Percentiles rank a stretch among this genome's conserved stretches.
Conservation (phyloP, 2,329 filamentous ascomycete species). For the Aureobasidium sp. region DNA sequence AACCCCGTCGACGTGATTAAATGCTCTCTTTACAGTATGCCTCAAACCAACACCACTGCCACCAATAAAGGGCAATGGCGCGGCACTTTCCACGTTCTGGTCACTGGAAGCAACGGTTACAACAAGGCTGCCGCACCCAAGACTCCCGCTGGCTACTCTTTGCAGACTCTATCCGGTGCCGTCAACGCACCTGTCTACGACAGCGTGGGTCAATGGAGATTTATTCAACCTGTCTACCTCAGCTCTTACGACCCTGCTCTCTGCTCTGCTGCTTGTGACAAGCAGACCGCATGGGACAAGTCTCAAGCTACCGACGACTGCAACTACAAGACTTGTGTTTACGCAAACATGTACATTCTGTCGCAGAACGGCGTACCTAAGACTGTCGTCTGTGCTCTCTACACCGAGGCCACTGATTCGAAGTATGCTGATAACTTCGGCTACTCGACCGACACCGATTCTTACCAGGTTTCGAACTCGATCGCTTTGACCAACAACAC, state of each 20-base stretch:
- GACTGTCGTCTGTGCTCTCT: slow-evolving; percentile 45
- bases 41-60: slow-evolving; percentile 32
- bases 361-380: slow-evolving; percentile 40
- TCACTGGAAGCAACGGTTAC: slow-evolving; percentile 49
- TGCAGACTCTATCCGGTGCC: slow-evolving; percentile 34
- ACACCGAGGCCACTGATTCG: slow-evolving; percentile 29
- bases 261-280: slow-evolving; percentile 32
- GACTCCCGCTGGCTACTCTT: slow-evolving; percentile 27
- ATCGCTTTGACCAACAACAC: slow-evolving; percentile 21
- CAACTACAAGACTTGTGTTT: slow-evolving; percentile 26
- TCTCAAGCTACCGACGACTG: slow-evolving; percentile 26
- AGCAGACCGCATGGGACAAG: slow-evolving; percentile 31
- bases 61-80: slow-evolving; percentile 39
- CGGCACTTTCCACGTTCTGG: slow-evolving; percentile 41
- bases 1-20: slow-evolving; percentile 30
- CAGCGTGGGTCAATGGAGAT: slow-evolving; percentile 33
- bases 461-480: slow-evolving; percentile 24
- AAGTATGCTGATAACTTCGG: slow-evolving; percentile 28
- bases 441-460: slow-evolving; percentile 22
- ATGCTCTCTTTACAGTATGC: slow-evolving; percentile 40
- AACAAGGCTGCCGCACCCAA: slow-evolving; percentile 27
- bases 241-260: slow-evolving; percentile 29
- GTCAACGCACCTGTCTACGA: slow-evolving; percentile 36
- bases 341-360: slow-evolving; percentile 45
- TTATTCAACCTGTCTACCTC: slow-evolving; percentile 19